phyloP scores from a whole-genome alignment of 2,329 filamentous ascomycete species.

The Stenocarpella maydis region DNA sequence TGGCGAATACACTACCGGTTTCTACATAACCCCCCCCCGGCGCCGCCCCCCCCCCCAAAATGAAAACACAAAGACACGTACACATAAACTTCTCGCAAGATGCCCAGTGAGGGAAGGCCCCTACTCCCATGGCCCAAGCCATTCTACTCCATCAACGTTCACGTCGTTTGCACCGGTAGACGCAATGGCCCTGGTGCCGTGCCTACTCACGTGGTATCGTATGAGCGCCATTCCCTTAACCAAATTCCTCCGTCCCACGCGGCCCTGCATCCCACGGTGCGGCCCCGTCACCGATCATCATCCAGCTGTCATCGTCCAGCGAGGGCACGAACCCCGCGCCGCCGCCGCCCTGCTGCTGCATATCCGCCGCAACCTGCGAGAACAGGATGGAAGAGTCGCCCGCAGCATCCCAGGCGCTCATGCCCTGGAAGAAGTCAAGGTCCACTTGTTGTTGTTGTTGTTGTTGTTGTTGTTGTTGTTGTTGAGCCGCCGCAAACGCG shows the following conservation, averaged over 20 bases:
- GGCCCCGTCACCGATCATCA: constrained; percentile 29
- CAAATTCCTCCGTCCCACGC: neutral
- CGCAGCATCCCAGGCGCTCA: constrained; percentile 24
- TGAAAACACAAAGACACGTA: neutral
- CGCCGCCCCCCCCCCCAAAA: neutral
- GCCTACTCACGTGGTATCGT: too few relatives aligned
- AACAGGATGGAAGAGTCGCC: constrained; percentile 19
- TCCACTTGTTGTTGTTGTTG: neutral
- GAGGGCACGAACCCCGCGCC: neutral
- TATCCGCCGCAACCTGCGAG: constrained; percentile 30
- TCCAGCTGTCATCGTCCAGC: constrained; percentile 31
- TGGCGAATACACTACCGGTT: constrained; percentile 7
- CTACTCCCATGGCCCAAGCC: neutral
- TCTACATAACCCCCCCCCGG: neutral
- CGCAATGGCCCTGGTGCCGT: neutral
- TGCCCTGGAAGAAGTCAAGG: constrained; percentile 27
- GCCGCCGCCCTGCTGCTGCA: neutral
- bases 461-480: neutral
- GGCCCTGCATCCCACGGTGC: constrained; percentile 2
- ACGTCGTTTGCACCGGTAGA: neutral
- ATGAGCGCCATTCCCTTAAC: neutral
- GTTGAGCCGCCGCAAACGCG: neutral
- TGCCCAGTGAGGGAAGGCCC: neutral
- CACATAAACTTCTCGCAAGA: constrained; percentile 2
- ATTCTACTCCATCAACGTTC: neutral